phyloP scores from a whole-genome alignment of 2,329 filamentous ascomycete species.

The Sphaerulina musiva region DNA sequence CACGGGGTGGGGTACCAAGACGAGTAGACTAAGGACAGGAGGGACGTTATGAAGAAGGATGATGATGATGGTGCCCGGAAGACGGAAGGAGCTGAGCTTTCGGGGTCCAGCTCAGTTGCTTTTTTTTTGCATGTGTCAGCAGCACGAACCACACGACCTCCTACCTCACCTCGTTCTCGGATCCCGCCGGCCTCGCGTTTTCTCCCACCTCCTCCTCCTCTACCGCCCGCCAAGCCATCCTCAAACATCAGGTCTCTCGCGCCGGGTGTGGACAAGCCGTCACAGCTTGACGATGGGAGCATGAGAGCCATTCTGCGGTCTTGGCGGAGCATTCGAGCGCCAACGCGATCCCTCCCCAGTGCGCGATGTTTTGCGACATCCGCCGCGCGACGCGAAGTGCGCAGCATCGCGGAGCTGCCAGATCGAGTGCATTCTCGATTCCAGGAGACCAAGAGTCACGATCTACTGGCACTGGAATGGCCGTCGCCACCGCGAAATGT shows the following conservation, averaged over 20 bases:
- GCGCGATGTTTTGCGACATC: constrained; percentile 47
- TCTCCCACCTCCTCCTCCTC: neutral
- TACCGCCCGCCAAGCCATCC: neutral
- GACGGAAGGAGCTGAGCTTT: neutral
- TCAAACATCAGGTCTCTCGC: neutral
- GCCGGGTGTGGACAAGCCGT: neutral
- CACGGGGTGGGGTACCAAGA: too few species aligned
- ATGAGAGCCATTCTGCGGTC: constrained; percentile 29
- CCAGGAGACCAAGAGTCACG: constrained; percentile 53
- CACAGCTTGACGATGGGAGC: constrained; percentile 23
- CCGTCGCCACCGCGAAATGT: constrained; percentile 62
- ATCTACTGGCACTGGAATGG: constrained; percentile 62
- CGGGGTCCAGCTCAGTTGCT: neutral
- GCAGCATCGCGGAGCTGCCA: constrained; percentile 47
- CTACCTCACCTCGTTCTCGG: neutral
- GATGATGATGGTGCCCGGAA: too few species aligned
- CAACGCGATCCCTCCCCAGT: constrained; percentile 12
- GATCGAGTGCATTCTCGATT: constrained; percentile 57
- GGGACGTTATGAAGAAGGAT: too few species aligned
- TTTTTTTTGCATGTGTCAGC: constrained; percentile 3
- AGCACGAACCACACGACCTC: constrained; percentile 1
- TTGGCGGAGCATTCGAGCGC: constrained; percentile 19
- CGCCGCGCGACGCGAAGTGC: constrained; percentile 42
- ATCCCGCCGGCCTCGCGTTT: neutral
- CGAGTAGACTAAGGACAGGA: too few species aligned